Conservation (phyloP, 177 flowering plant genomes). For the Viscum album region DNA sequence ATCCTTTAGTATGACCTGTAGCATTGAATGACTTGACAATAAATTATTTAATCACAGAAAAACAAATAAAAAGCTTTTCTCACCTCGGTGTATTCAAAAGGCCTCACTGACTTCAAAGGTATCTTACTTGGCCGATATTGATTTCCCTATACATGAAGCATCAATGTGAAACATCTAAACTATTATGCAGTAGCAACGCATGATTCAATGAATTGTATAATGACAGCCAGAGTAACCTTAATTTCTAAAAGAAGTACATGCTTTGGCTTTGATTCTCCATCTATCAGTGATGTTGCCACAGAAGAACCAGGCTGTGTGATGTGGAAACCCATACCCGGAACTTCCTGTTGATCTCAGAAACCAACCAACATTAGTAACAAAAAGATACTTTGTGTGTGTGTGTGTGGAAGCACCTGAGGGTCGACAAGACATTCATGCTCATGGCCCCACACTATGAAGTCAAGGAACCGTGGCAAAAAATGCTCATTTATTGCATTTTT, state of each 20-base stretch:
- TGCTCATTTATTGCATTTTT: conserved; percentile 99
- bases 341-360: conserved; percentile 47
- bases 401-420: conserved; percentile 59
- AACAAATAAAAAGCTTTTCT: conserved; percentile 9
- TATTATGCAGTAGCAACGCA: not conserved
- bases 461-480: conserved; percentile 86
- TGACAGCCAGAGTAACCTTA: conserved; percentile 44
- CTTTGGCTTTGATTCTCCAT: conserved; percentile 96
- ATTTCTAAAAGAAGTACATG: conserved; percentile 94
- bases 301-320: conserved; percentile 99
- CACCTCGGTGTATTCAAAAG: conserved; percentile 92
- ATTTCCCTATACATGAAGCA: conserved; percentile 48
- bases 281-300: conserved; percentile 92
- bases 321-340: conserved; percentile 98
- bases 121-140: conserved; percentile 98
- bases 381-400: not conserved
- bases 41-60: not conserved
- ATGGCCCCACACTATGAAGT: conserved; percentile 98
- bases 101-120: conserved; percentile 79
- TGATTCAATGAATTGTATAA: not conserved
- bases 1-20: conserved; percentile 80
- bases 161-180: not conserved
- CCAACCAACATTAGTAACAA: conserved; percentile 13
- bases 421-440: conserved; percentile 97
- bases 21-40: conserved; percentile 11